Percentiles rank a stretch among this genome's conserved stretches.
Conservation (phyloP, 139 green algal genomes). For the Limnomonas spitsbergensis region DNA sequence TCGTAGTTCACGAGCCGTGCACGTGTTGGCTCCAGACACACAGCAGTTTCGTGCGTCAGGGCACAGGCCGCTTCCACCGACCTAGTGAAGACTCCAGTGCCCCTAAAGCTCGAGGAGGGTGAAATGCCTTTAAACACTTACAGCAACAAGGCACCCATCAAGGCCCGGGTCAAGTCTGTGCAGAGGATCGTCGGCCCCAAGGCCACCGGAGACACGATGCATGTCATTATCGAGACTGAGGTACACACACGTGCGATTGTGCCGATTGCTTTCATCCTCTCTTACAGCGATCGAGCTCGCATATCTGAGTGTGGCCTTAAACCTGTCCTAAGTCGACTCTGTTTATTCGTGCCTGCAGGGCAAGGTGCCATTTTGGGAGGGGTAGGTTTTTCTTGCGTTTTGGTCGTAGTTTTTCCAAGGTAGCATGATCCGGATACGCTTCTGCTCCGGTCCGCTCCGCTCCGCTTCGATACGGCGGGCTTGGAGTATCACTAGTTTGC, state of each 20-base stretch:
- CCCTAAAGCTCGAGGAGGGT: constrained; percentile 57
- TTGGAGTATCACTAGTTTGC: too few relatives aligned
- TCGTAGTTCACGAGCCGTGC: not conserved
- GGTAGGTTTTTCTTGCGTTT: constrained; percentile 24
- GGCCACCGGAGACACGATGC: constrained; percentile 88
- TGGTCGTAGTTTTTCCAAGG: not conserved
- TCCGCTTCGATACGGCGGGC: too few relatives aligned
- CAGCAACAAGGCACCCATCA: constrained; percentile 87
- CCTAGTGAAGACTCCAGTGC: constrained; percentile 27
- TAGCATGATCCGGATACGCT: too few relatives aligned
- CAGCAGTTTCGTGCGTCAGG: constrained; percentile 20
- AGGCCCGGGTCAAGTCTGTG: constrained; percentile 80
- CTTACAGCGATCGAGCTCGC: too few relatives aligned
- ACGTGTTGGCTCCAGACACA: constrained; percentile 24
- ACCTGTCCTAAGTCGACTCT: not conserved
- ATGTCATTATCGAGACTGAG: constrained; percentile 94
- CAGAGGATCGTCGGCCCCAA: constrained; percentile 96
- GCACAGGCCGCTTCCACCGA: constrained; percentile 20
- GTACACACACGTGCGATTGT: too few relatives aligned
- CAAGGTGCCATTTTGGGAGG: constrained; percentile 97
- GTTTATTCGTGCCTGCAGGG: constrained; percentile 37
- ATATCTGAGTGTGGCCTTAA: not conserved
- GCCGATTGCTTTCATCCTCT: too few relatives aligned
- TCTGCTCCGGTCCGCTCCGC: too few relatives aligned
- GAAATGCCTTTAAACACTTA: constrained; percentile 92